A percentile compares a stretch with the other conserved stretches of the same genome.
phyloP scores from a whole-genome alignment of 495 filamentous ascomycete species.

The Xanthoparmelia taractica region DNA sequence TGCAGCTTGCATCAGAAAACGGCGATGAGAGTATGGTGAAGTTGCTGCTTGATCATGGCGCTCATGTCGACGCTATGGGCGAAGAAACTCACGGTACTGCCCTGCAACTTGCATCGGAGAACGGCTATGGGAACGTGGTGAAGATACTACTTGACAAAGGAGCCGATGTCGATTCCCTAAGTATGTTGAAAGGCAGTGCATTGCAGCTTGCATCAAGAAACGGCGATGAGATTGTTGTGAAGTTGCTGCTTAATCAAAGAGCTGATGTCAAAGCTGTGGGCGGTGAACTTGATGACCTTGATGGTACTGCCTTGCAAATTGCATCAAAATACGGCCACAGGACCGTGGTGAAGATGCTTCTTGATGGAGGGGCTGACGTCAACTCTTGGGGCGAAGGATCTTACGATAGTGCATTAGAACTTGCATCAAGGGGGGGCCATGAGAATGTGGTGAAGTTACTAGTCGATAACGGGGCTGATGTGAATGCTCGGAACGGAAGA shows the following conservation, averaged over 20 bases:
- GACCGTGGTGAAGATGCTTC: background rate
- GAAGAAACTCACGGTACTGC: conserved; percentile 18
- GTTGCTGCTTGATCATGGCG: background rate
- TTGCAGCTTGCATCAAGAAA: background rate
- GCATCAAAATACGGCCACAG: background rate
- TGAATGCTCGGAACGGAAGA: background rate
- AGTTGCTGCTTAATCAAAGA: background rate
- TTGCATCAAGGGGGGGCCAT: background rate
- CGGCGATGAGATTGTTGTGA: background rate
- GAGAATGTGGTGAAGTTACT: background rate
- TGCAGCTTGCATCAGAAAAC: background rate
- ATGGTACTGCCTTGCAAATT: background rate
- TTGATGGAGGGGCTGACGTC: background rate
- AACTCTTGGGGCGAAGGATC: background rate
- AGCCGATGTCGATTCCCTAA: conserved; percentile 17
- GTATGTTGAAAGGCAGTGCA: background rate
- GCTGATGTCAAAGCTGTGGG: background rate
- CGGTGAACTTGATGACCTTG: too few relatives aligned
- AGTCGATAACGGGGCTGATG: background rate
- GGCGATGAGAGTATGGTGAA: background rate
- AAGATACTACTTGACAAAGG: conserved; percentile 27
- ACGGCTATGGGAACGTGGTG: conserved; percentile 28
- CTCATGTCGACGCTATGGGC: background rate
- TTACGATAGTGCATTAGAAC: background rate
- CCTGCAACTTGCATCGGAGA: conserved; percentile 17